phyloP scores from a whole-genome alignment of 805 yeast genomes.

The Candida ulmi region DNA sequence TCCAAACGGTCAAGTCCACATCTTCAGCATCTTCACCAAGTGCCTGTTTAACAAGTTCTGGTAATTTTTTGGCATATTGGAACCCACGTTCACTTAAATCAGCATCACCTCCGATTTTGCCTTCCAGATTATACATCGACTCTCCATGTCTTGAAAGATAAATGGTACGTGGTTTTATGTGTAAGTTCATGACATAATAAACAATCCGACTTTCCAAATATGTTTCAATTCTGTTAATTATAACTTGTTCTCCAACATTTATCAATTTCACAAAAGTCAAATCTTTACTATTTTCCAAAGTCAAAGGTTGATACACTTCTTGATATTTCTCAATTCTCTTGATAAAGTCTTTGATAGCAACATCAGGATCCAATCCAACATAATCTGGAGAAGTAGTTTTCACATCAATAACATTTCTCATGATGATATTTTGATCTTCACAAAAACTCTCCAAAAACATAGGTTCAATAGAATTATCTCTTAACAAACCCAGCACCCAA shows the following conservation, averaged over 20 bases:
- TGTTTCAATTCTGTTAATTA: conserved; percentile 80
- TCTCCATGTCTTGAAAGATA: conserved; percentile 98
- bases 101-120: conserved; percentile 95
- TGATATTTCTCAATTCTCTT: conserved; percentile 72
- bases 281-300: conserved; percentile 48
- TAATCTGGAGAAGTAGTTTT: conserved; percentile 50
- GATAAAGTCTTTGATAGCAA: conserved; percentile 66
- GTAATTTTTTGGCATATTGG: conserved; percentile 76
- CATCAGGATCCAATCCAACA: conserved; percentile 49
- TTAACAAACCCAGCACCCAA: conserved; percentile 53
- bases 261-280: conserved; percentile 82
- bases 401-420: conserved; percentile 79
- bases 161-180: conserved; percentile 84
- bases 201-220: conserved; percentile 90
- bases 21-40: conserved; percentile 36
- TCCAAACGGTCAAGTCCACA: conserved; percentile 84
- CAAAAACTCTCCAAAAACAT: conserved; percentile 92
- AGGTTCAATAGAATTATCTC: conserved; percentile 71
- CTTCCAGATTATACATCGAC: conserved; percentile 84
- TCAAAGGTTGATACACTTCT: conserved; percentile 70
- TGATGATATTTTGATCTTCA: conserved; percentile 71
- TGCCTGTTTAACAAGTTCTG: conserved; percentile 58
- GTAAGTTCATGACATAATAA: conserved; percentile 92
- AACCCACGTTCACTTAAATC: conserved; percentile 78
- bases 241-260: conserved; percentile 83